Evolutionary conservation across 208 protist genomes (phyloP), one percentile per base, ranked within the genome.

Genomic region (Crithidia bombi): DNA sequence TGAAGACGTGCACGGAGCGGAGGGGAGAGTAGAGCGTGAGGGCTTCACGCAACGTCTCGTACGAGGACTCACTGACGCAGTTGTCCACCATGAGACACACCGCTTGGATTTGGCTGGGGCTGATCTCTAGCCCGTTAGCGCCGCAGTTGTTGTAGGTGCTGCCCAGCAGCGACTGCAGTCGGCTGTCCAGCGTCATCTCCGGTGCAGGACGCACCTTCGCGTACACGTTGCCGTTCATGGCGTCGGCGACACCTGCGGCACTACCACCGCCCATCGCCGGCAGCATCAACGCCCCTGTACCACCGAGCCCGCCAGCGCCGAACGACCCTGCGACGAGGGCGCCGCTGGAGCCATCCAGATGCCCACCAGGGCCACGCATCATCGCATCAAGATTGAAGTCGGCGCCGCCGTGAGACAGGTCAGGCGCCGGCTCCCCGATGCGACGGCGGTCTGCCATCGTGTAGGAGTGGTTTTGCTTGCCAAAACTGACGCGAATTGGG

Each of bases 401-500:
- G 5, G 26, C 73, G 17, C 62, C 71, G 50, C 35, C 65, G 23
- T n/a, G n/a, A n/a, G 39, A 39, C 19, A 44, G 28, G 41, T 50
- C 41, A 17, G 58, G 19, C 6, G 35, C 30, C 41, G 57, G 64
- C 52, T 75, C 69, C 23, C 69, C 69, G 30, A 55, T 77, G 67
- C 79, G 78, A 50, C 59, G 57, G n/a, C 79, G 72, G 43, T 95
- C 87, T 1, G 81, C 86, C 75, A 90, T 85, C 10, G 87, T 91
- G 44, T 79, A 78, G 21, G 23, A 83, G 75, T 96, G 91, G 66
- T 93, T 94, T 23, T 75, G 79, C 66, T 94, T 94, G 54, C 87
- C 91, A 62, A 93, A 96, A 65, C 77, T 93, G 26, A 93, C 85
- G 38, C 91, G 88, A 38, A 94, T 77, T 5, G 88, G 84, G 28